Evolutionary conservation across 2,329 filamentous ascomycete species (phyloP).

Genomic region (Albifimbria verrucaria): DNA sequence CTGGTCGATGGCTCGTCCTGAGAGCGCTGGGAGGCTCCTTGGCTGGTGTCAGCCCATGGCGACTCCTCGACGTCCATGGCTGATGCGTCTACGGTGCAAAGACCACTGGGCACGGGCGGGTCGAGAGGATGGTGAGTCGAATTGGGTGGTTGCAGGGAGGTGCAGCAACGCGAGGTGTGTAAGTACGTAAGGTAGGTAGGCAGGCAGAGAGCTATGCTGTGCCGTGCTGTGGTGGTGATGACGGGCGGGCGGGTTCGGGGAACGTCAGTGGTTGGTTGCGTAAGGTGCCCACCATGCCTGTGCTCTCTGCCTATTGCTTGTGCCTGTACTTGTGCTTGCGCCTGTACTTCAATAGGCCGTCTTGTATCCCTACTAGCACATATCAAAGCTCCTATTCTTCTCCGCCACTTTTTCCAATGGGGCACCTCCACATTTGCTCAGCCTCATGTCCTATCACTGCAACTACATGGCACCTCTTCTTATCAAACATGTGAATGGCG

Average conservation of each 20-base stretch:
- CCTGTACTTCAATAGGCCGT: no score
- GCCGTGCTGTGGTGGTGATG: not conserved
- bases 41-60: slow-evolving; percentile 49
- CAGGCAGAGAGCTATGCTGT: not conserved
- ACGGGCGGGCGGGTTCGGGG: not conserved
- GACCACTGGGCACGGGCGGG: not conserved
- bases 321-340: no score
- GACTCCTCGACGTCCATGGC: slow-evolving; percentile 51
- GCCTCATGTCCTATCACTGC: no score
- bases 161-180: not conserved
- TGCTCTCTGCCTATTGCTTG: no score
- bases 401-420: no score
- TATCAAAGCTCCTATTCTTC: no score
- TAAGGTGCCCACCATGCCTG: not conserved
- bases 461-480: no score
- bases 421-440: no score
- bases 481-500: no score
- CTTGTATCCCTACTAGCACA: no score
- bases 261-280: slow-evolving; percentile 6
- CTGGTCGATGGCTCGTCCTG: slow-evolving; percentile 25
- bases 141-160: slow-evolving; percentile 3
- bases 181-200: not conserved
- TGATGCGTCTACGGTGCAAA: slow-evolving; percentile 8
- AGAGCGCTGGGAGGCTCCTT: slow-evolving; percentile 25
- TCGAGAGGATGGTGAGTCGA: not conserved